phyloP scores from a whole-genome alignment of 352 stramenopile genomes.

The Pythium aphanidermatum region DNA sequence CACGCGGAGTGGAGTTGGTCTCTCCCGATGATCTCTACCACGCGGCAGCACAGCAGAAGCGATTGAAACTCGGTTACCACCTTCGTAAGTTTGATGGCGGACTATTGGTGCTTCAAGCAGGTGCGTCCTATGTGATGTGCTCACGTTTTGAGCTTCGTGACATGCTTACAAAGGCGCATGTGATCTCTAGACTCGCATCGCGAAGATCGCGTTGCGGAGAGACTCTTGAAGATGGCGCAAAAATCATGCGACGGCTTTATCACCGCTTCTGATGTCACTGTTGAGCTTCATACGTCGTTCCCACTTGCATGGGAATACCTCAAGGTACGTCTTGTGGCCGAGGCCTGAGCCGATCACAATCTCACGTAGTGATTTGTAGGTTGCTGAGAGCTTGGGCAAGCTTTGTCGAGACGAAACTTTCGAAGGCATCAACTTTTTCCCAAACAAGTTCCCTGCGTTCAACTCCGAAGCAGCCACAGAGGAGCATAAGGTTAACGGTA shows the following conservation, averaged over 20 bases:
- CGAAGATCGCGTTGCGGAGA: conserved; percentile 73
- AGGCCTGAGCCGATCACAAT: too few species aligned
- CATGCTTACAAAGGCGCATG: too few species aligned
- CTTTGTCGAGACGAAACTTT: conserved; percentile 96
- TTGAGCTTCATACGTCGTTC: conserved; percentile 90
- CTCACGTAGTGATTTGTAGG: conserved; percentile 27
- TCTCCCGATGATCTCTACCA: conserved; percentile 97
- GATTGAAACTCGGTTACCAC: conserved; percentile 87
- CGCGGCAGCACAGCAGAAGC: conserved; percentile 79
- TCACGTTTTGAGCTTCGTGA: conserved; percentile 19
- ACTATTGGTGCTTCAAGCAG: conserved; percentile 90
- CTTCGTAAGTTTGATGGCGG: conserved; percentile 91
- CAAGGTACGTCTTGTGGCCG: conserved; percentile 55
- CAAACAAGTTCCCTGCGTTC: conserved; percentile 53
- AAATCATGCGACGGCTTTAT: conserved; percentile 74
- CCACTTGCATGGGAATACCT: conserved; percentile 95
- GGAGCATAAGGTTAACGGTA: too few species aligned
- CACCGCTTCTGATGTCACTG: conserved; percentile 88
- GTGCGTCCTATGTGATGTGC: conserved; percentile 20
- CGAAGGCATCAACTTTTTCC: conserved; percentile 93
- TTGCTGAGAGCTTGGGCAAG: conserved; percentile 90
- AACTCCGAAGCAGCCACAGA: background rate
- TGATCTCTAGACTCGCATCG: conserved; percentile 58
- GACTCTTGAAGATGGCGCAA: conserved; percentile 69
- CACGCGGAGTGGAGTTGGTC: conserved; percentile 94